Evolutionary conservation across 768 basidiomycete species (phyloP).

Genomic region (Pleurotus tuber-regium): DNA sequence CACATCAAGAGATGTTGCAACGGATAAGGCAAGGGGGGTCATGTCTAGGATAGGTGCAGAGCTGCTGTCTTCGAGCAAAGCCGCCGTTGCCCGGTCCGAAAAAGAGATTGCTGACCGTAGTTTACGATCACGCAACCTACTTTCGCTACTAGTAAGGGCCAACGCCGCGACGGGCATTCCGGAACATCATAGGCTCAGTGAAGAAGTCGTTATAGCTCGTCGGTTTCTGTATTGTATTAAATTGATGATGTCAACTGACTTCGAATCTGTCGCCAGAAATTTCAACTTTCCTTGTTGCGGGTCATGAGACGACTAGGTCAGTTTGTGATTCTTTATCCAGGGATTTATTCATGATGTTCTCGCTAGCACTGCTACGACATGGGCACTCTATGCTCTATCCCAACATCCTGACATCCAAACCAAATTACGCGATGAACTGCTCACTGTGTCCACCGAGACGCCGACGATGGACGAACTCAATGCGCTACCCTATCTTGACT

Average conservation of each 20-base stretch:
- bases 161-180: conserved; percentile 49
- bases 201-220: conserved; percentile 46
- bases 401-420: conserved; percentile 36
- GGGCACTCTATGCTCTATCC: conserved; percentile 44
- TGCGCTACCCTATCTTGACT: conserved; percentile 50
- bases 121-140: conserved; percentile 41
- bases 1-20: conserved; percentile 14
- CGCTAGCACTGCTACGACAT: conserved; percentile 28
- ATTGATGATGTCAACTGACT: neutral
- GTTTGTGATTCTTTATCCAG: neutral
- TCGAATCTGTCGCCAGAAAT: conserved; percentile 29
- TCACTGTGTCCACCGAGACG: conserved; percentile 31
- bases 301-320: conserved; percentile 41
- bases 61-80: conserved; percentile 43
- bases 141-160: conserved; percentile 42
- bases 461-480: conserved; percentile 53
- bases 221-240: conserved; percentile 13
- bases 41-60: conserved; percentile 42
- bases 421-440: conserved; percentile 44
- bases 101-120: conserved; percentile 13
- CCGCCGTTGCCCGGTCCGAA: conserved; percentile 12
- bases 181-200: conserved; percentile 41
- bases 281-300: conserved; percentile 42
- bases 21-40: conserved; percentile 23
- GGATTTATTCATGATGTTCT: neutral